Evolutionary conservation across 202 grass and related monocot species (phyloP), one percentile per base, ranked within the genome.

Genomic region (Digitaria exilis): DNA sequence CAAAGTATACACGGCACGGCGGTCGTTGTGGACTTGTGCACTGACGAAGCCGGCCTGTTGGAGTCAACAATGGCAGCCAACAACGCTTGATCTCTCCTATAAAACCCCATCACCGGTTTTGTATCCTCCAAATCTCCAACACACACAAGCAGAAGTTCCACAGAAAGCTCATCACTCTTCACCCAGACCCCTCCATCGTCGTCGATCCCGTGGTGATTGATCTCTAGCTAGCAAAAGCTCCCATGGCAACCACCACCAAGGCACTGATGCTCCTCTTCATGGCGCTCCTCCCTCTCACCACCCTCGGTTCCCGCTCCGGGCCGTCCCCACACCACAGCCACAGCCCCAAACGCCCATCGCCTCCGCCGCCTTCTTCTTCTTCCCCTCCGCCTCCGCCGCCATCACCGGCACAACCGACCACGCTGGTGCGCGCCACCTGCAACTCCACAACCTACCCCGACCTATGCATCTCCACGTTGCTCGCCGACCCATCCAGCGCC

Each of bases 361-460:
- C 69, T 9, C 44, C 15, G 0, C 28, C 69, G 2, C 45, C 16
- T 2, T 0, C 8, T 48, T 6, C 67, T 0, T 2, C 43, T 0
- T 1, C 77, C 1, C 3, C 34, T 8, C 42, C 59, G 1, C 16
- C 46, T 5, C 0, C 35, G 0, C 17, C 81, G 0, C 12, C 79
- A 0, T n/a, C 52, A 0, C n/a, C 31, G 0, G 6, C 59, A 7
- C 11, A 14, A 1, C 7, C 82, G 16, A 59, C 87, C 6, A 28
- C 63, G 28, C 92, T 95, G 44, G 85, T 95, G 30, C 88, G 87
- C 60, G 26, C 70, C 1, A 97, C 92, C 10, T 97, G 95, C 88
- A 97, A 93, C 67, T 79, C 86, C 19, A 97, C 95, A 14, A 17
- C 88, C 16, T 95, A 93, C 84, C 90, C 88, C 73, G 90, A 89